Evolutionary conservation across 768 basidiomycete species (phyloP), one percentile per base, ranked within the genome.

Genomic region (Amyloporia xantha): DNA sequence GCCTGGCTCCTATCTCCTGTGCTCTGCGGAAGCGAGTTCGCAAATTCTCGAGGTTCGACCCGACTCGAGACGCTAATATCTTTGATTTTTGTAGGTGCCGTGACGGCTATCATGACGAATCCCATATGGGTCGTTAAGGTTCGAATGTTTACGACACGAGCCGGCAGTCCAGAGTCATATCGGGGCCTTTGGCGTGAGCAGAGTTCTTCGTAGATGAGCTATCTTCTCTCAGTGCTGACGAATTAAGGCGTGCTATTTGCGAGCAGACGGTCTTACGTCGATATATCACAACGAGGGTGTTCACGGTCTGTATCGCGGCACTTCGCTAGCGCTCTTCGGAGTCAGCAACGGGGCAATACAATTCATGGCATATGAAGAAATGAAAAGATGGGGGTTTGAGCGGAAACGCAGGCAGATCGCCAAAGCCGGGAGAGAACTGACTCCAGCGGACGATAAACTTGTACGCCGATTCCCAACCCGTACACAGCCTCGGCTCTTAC

Each of bases 121-220:
- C 96, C 95, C 0, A 81, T 97, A 57, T 98, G 95, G 95, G 87
- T 98, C 12, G 87, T 98, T 48, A 89, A 95, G 71, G 94, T 96
- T 7, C 82, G 96, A 51, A 93, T 97, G 83, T 99, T 96, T 62
- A 91, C 93, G 1, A 86, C 92, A 1, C 70, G 69, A 9, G 65
- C 77, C 24, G 74, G 78, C 48, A 79, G 84, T 36, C 81, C 86
- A 7, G 71, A 64, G 2, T 82, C 91, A 1, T 97, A 97, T 66
- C 79, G 81, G 15, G 82, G 85, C 7, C 71, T 93, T 49, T 85
- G 79, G 79, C 72, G 91, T 92, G 52, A 51, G 60, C 30, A n/a
- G n/a, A n/a, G n/a, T n/a, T 17, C 12, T 44, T 43, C 25, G 43
- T 54, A 44, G 40, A 24, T 20, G 20, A 26, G 43, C 24, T 3